Base-by-base conservation (phyloP, 345 rosid genomes). In the Geranium brycei region DNA sequence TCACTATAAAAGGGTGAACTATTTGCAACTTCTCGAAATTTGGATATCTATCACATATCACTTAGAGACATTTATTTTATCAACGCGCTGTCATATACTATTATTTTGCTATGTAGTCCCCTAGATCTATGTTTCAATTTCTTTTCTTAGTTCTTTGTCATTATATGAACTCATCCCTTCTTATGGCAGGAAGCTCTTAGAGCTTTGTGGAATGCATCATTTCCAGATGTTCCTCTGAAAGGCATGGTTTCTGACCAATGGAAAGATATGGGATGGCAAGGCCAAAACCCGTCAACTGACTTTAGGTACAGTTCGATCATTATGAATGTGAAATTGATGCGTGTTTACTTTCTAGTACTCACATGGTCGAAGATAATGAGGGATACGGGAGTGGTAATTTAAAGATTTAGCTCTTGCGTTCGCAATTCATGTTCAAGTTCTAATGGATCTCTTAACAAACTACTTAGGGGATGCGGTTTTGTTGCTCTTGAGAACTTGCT, bases 221-320 rank as follows among this genome's bases (percentile, higher is more conserved):
- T 78, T 77, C 99, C 97, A 3, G 76, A 82, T 73, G 78, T 82
- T 72, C 62, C 63, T 63, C 76, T 93, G 64, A 78, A 66, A 41
- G 88, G 95, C 69, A 63, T 90, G 77, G 82, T 93, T 60, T 82
- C 97, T 30, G 92, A 88, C 72, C 99, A 93, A 64, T 93, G 99
- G 99, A 93, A 93, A 80, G 96, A 90, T 7, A 93, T 93, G 99
- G 99, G 99, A 59, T 93, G 99, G 99, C 99, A 93, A 80, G 99
- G 99, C 73, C 81, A 82, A 64, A 93, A 90, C 81, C 99, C 99
- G 58, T 85, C 99, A 17, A 93, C 99, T 17, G 99, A 93, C 81
- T 93, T 93, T 64, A 85, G 98, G 98, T 92, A 70, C 60, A 4
- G 28, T 23, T 23, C 28, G 28, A 23, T 2, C 28, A 23, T 23